Evolutionary conservation across 176 grass and related monocot genomes (phyloP).

Genomic region (Triticum monococcum): DNA sequence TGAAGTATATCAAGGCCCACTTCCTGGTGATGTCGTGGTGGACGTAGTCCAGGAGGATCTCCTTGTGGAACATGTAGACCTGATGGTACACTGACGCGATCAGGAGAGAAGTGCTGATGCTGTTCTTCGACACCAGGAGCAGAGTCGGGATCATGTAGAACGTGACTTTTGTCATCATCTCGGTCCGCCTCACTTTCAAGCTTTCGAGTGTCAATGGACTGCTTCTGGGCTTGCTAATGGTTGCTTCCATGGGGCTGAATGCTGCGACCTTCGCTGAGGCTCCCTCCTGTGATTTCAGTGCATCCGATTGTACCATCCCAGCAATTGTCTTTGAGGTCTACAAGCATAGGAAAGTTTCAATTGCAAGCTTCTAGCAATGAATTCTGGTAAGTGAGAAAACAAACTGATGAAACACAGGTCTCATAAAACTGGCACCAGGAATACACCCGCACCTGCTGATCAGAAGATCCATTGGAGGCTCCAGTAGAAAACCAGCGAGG

Average conservation of each 20-base stretch:
- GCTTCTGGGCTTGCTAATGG: conserved; percentile 34
- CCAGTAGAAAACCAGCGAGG: conserved; percentile 51
- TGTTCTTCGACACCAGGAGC: conserved; percentile 62
- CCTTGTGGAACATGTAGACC: conserved; percentile 87
- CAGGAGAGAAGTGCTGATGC: conserved; percentile 51
- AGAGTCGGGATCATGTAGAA: conserved; percentile 63
- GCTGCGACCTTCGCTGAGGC: conserved; percentile 44
- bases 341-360: not conserved
- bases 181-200: conserved; percentile 55
- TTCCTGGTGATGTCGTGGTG: conserved; percentile 76
- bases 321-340: conserved; percentile 33
- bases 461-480: conserved; percentile 28
- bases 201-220: conserved; percentile 59
- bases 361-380: not conserved
- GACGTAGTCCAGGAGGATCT: conserved; percentile 87
- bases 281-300: conserved; percentile 19
- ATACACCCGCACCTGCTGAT: conserved; percentile 9
- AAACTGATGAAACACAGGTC: not conserved
- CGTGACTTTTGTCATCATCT: conserved; percentile 41
- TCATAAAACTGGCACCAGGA: not conserved
- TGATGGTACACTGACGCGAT: conserved; percentile 71
- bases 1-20: conserved; percentile 89
- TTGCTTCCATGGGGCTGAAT: conserved; percentile 70
- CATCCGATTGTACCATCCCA: conserved; percentile 27
- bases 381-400: not conserved